Evolutionary conservation across 306 rosid species (phyloP).

Genomic region (Gastrolobium villosum): DNA sequence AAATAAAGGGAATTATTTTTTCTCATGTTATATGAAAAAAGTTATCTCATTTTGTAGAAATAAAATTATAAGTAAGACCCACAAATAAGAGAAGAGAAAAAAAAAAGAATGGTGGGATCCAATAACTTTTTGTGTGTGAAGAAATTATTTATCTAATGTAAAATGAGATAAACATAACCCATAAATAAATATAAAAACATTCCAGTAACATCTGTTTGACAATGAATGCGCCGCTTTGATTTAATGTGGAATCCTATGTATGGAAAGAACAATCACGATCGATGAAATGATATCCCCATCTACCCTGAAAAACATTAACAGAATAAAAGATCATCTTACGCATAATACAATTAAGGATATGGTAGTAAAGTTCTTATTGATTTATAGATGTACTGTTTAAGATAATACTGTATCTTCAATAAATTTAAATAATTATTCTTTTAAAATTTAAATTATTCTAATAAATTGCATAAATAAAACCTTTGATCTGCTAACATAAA

Average conservation of each 20-base stretch:
- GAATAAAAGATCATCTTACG: background rate
- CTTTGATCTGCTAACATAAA: background rate
- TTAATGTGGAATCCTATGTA: constrained; percentile 53
- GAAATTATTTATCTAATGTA: too few relatives aligned
- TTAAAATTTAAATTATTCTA: background rate
- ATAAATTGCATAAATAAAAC: background rate
- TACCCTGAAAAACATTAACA: constrained; percentile 19
- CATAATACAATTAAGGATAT: background rate
- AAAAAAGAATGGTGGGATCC: too few relatives aligned
- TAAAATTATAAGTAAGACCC: too few relatives aligned
- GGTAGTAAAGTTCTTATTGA: background rate
- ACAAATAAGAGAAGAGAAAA: too few relatives aligned
- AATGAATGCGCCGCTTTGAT: constrained; percentile 48
- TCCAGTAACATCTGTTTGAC: constrained; percentile 31
- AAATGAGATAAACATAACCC: too few relatives aligned
- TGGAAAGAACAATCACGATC: constrained; percentile 20
- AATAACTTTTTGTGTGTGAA: too few relatives aligned
- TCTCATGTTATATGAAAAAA: too few relatives aligned
- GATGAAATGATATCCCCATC: constrained; percentile 1
- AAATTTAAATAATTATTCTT: background rate
- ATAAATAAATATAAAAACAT: constrained; percentile 25
- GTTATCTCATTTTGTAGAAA: too few relatives aligned
- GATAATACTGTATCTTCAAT: constrained; percentile 1
- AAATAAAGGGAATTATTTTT: too few relatives aligned
- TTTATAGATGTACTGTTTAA: background rate